A percentile compares a stretch with the other conserved stretches of the same genome.
Evolutionary conservation across 306 rosid genomes (phyloP).

Genomic region (Gillenia trifoliata): DNA sequence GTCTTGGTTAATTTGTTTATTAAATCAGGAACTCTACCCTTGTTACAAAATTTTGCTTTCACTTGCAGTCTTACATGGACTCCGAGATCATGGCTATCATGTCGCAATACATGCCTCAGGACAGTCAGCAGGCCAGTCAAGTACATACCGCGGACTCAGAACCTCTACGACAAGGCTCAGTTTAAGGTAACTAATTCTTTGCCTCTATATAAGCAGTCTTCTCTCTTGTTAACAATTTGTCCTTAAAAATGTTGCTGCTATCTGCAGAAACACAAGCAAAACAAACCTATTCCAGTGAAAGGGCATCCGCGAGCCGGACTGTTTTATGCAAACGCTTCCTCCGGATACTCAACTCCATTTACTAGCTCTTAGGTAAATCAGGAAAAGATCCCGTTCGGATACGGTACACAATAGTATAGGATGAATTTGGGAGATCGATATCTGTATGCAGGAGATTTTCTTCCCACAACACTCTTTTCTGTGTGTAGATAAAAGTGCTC

Average conservation of each 20-base stretch:
- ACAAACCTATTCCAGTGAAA: not conserved
- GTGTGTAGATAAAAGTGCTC: no score
- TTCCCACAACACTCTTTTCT: no score
- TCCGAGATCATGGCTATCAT: constrained; percentile 97
- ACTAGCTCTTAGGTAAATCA: no score
- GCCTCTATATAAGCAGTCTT: constrained; percentile 1
- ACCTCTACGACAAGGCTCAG: constrained; percentile 53
- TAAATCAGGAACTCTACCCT: not conserved
- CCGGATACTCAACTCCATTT: not conserved
- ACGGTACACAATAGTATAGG: no score
- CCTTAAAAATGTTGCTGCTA: not conserved
- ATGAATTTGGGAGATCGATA: no score
- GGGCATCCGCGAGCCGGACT: not conserved
- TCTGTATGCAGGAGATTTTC: no score
- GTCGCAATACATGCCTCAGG: constrained; percentile 97
- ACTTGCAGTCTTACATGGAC: constrained; percentile 85
- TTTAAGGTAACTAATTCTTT: constrained; percentile 40
- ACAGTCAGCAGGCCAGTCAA: constrained; percentile 51
- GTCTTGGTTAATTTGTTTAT: not conserved
- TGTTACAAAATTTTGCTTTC: not conserved
- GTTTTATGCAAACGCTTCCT: not conserved
- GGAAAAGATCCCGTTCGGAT: no score
- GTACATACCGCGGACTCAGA: constrained; percentile 55
- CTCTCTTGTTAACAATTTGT: not conserved
- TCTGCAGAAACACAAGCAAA: constrained; percentile 14